A percentile compares a stretch with the other conserved stretches of the same genome.
Conservation (phyloP, 768 basidiomycete genomes). For the Podaxis sp. region DNA sequence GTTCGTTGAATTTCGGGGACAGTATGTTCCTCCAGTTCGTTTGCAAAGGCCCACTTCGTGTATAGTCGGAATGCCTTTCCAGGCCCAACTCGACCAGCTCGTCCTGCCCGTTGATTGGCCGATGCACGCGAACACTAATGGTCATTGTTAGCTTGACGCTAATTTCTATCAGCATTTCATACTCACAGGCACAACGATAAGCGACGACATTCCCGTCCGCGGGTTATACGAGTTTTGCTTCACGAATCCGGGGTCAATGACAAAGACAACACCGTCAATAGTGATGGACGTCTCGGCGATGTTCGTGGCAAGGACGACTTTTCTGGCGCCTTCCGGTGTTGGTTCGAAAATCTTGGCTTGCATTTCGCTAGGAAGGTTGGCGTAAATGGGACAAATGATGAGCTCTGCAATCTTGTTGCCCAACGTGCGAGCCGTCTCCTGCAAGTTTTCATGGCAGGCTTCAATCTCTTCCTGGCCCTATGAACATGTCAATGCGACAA, state of each 20-base stretch:
- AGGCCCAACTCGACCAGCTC: slow-evolving; percentile 96
- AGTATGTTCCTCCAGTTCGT: slow-evolving; percentile 96
- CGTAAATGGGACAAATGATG: slow-evolving; percentile 96
- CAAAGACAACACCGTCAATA: slow-evolving; percentile 98
- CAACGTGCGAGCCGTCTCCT: slow-evolving; percentile 91
- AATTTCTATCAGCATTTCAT: background rate
- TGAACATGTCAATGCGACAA: slow-evolving; percentile 14
- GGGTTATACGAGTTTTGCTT: slow-evolving; percentile 99
- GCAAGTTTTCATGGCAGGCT: slow-evolving; percentile 92
- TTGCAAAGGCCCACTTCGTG: slow-evolving; percentile 96
- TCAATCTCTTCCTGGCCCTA: slow-evolving; percentile 99
- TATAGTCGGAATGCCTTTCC: slow-evolving; percentile 98
- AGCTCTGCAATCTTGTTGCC: slow-evolving; percentile 96
- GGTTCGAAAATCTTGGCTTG: slow-evolving; percentile 99
- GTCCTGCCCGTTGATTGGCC: slow-evolving; percentile 94
- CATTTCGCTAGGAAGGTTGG: slow-evolving; percentile 99
- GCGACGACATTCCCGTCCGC: slow-evolving; percentile 95
- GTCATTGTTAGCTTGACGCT: background rate
- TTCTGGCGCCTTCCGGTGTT: slow-evolving; percentile 92
- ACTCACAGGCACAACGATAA: slow-evolving; percentile 92
- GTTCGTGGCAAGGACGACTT: slow-evolving; percentile 97
- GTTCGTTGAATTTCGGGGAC: slow-evolving; percentile 99
- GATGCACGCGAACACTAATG: slow-evolving; percentile 91
- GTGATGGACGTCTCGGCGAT: slow-evolving; percentile 99
- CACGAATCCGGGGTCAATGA: slow-evolving; percentile 98